Conservation (phyloP, 768 basidiomycete genomes). For the Cystobasidium onofrii region DNA sequence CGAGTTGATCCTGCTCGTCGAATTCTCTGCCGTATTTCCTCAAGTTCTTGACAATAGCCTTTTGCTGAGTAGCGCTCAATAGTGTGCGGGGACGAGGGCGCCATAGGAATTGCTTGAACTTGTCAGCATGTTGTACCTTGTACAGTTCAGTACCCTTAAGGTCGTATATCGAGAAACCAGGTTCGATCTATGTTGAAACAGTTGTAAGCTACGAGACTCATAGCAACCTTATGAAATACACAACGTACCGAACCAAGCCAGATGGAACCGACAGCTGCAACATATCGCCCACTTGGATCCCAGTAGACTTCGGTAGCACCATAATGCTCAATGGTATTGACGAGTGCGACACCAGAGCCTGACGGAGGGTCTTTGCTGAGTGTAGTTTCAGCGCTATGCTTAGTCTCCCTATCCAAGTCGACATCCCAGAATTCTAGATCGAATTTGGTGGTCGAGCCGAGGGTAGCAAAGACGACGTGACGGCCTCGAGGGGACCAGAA, state of each 20-base stretch:
- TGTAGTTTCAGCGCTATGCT: conserved; percentile 47
- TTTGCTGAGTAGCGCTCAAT: conserved; percentile 77
- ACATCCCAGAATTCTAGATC: conserved; percentile 99
- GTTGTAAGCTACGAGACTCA: conserved; percentile 15
- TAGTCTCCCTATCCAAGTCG: conserved; percentile 67
- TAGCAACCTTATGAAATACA: conserved; percentile 17
- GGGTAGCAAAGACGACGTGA: conserved; percentile 89
- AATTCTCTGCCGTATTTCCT: conserved; percentile 83
- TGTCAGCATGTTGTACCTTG: conserved; percentile 74
- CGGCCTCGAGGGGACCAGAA: conserved; percentile 95
- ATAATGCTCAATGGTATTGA: conserved; percentile 85
- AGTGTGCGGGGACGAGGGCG: conserved; percentile 86
- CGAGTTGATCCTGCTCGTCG: conserved; percentile 93
- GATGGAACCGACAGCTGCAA: conserved; percentile 84
- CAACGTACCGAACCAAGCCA: conserved; percentile 82
- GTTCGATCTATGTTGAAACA: conserved; percentile 64
- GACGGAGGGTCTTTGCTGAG: conserved; percentile 59
- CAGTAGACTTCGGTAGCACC: conserved; percentile 96
- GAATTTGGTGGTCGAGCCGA: conserved; percentile 88
- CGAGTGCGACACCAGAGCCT: conserved; percentile 71
- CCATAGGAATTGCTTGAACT: conserved; percentile 99
- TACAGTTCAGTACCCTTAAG: conserved; percentile 89
- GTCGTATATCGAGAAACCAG: conserved; percentile 94
- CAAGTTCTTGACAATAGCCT: conserved; percentile 74
- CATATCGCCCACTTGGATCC: conserved; percentile 91